Conservation (phyloP, 179 eudicot genomes). For the Gypsophila paniculata region DNA sequence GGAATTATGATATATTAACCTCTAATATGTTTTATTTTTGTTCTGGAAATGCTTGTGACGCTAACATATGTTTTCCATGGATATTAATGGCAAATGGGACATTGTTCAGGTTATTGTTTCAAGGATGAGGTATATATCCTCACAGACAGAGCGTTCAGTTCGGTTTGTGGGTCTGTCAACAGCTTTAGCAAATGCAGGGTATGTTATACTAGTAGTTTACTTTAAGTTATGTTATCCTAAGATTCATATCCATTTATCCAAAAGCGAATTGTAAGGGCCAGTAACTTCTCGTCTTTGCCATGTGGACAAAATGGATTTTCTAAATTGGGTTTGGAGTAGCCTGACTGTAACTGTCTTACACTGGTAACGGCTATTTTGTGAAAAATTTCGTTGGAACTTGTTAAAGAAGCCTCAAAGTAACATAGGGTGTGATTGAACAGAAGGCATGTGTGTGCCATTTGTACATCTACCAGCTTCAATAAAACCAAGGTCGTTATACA, state of each 20-base stretch:
- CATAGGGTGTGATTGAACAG: background rate
- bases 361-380: background rate
- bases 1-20: background rate
- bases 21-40: background rate
- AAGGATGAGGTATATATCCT: conserved; percentile 98
- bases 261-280: background rate
- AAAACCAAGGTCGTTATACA: no score
- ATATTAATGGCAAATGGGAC: conserved; percentile 10
- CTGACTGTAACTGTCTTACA: no score
- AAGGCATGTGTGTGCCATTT: background rate
- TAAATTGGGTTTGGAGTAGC: background rate
- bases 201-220: conserved; percentile 23
- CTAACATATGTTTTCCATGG: background rate
- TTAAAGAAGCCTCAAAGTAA: background rate
- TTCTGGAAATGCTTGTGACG: background rate
- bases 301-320: background rate
- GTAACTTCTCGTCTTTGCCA: background rate
- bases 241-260: background rate
- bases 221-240: background rate
- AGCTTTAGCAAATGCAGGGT: conserved; percentile 98
- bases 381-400: background rate
- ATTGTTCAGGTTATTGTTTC: conserved; percentile 84
- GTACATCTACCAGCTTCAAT: background rate
- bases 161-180: conserved; percentile 98
- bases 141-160: conserved; percentile 87